Conservation (phyloP, 108 stramenopile genomes). For the Nitzschia sp. region DNA sequence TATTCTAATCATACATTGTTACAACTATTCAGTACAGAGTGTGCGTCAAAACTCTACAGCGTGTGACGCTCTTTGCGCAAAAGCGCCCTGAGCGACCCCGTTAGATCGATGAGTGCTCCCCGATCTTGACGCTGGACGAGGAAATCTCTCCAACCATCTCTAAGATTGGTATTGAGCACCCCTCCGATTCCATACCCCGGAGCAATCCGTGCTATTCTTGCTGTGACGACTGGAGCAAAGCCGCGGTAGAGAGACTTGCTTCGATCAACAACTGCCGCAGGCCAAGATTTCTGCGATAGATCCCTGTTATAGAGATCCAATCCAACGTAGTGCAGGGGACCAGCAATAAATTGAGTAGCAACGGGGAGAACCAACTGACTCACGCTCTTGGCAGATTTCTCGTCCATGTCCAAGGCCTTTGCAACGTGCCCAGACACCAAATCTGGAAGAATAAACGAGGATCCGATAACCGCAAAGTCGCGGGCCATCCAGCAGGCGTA, state of each 20-base stretch:
- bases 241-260: slow-evolving; percentile 21
- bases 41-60: no score
- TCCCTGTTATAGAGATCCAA: slow-evolving; percentile 63
- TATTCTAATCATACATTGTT: no score
- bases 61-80: no score
- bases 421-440: slow-evolving; percentile 17
- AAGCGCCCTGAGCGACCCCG: no score
- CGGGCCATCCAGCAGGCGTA: slow-evolving; percentile 54
- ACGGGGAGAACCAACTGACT: slow-evolving; percentile 49
- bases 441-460: slow-evolving; percentile 58
- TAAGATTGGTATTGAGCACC: slow-evolving; percentile 41
- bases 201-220: slow-evolving; percentile 51
- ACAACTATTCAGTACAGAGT: no score
- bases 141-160: slow-evolving; percentile 28
- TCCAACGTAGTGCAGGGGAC: slow-evolving; percentile 56
- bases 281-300: slow-evolving; percentile 8
- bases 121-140: slow-evolving; percentile 9
- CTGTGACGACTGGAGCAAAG: slow-evolving; percentile 34
- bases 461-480: slow-evolving; percentile 57
- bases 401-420: slow-evolving; percentile 17
- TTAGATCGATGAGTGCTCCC: not conserved
- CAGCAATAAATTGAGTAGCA: slow-evolving; percentile 48
- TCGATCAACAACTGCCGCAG: slow-evolving; percentile 26
- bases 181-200: slow-evolving; percentile 66
- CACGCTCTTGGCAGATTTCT: slow-evolving; percentile 23